Conservation (phyloP, 1,139 yeast genomes). For the Sugiyamaella castrensis region DNA sequence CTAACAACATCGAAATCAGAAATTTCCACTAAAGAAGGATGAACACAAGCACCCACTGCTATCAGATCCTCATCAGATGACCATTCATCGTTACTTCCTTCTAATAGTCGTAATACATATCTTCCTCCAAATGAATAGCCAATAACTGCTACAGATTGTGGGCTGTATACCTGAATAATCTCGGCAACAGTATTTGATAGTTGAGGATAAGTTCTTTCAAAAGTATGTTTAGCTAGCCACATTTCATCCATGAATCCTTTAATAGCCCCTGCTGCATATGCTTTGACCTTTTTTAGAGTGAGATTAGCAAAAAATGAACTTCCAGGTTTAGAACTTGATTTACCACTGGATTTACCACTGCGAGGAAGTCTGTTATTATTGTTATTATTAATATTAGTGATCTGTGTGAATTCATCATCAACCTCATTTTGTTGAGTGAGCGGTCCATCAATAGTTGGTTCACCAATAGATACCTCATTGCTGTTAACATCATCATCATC, state of each 20-base stretch:
- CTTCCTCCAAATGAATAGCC: constrained; percentile 45
- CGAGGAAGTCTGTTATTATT: background rate
- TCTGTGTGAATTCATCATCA: background rate
- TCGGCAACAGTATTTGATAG: constrained; percentile 36
- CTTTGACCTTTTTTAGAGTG: constrained; percentile 35
- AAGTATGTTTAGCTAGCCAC: constrained; percentile 43
- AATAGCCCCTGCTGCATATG: constrained; percentile 35
- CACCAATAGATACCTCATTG: background rate
- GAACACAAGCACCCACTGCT: constrained; percentile 37
- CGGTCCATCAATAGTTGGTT: background rate
- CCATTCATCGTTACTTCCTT: constrained; percentile 30
- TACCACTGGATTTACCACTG: constrained; percentile 10
- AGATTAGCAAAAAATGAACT: constrained; percentile 17
- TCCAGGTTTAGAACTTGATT: background rate
- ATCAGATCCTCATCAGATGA: constrained; percentile 32
- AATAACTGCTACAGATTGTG: constrained; percentile 35
- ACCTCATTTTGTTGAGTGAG: background rate
- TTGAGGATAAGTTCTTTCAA: constrained; percentile 34
- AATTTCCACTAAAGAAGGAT: constrained; percentile 38
- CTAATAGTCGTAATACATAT: constrained; percentile 34
- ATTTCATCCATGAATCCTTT: constrained; percentile 39
- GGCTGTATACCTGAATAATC: constrained; percentile 36
- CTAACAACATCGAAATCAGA: constrained; percentile 31
- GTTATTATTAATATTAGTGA: too few relatives aligned
- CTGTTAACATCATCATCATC: background rate